Evolutionary conservation across 164 flowering plant species (phyloP), one percentile per base, ranked within the genome.

Genomic region (Annona squamosa): DNA sequence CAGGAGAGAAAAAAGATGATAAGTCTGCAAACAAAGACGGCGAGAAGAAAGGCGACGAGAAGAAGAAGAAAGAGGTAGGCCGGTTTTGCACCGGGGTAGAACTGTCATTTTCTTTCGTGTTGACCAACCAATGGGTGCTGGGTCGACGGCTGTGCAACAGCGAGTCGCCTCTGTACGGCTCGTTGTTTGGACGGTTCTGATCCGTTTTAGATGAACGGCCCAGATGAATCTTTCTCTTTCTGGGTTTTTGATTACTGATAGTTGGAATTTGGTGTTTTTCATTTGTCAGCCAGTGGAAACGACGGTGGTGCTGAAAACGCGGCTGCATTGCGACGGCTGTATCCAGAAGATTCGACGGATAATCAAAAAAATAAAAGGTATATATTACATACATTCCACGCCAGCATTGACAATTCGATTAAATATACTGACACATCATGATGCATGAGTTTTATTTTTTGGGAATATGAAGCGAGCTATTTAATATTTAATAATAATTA

Each of bases 291-390:
- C 76, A 46, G 72, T 41, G 42, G 78, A 77, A 82, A 79, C 77
- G 4, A 85, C 93, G 61, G 84, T 84, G 65, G 90, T 84, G 43
- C n/a, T 90, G 75, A 90, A 87, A 82, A 86, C 85, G 45, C 75
- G 79, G 59, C 70, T 88, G 56, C 98, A 94, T 74, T 94, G 98
- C 71, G 97, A 89, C 0, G 98, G 97, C 12, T 94, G 98, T 84
- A 86, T 83, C 7, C 74, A 78, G 4, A 94, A 87, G 71, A 88
- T 95, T 0, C 78, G 78, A 37, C 77, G 75, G 69, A 79, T 82
- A n/a, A 82, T 93, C 19, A 5, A n/a, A 1, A 93, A 89, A 71
- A 65, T 66, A 63, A 81, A 86, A 74, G 99, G 99, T 94, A 45
- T 69, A 83, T 65, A 52, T 52, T 52, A 7, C 59, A 52, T 6